A percentile compares a stretch with the other conserved stretches of the same genome.
These are phyloP conservation scores for Endothia cerciana DNA, from an alignment of 2,329 filamentous ascomycete species.

Conservation along the genomic window DNA sequence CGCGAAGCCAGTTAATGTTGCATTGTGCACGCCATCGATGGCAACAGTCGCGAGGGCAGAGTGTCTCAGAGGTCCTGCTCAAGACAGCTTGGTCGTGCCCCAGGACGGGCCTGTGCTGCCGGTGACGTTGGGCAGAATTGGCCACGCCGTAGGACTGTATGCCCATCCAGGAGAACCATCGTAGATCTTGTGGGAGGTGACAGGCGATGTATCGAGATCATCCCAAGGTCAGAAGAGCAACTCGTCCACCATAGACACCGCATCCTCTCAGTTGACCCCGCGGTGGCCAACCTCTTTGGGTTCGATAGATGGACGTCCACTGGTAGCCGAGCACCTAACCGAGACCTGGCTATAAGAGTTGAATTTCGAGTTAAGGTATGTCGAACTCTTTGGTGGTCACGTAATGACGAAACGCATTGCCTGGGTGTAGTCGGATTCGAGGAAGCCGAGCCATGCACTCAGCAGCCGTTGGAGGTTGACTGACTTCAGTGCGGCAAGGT, in stretches of 20 bases:
- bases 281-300: neutral
- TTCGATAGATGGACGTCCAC: neutral
- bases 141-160: neutral
- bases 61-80: neutral
- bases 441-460: neutral
- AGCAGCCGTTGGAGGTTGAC: neutral
- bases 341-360: neutral
- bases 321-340: conserved; percentile 5
- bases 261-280: no score
- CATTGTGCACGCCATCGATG: neutral
- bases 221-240: neutral
- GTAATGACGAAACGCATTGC: neutral
- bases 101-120: neutral
- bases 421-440: neutral
- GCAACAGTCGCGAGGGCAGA: neutral
- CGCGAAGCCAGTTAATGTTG: neutral
- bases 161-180: neutral
- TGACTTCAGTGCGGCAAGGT: no score
- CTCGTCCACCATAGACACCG: neutral
- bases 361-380: neutral
- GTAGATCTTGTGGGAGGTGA: neutral
- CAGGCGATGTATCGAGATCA: neutral
- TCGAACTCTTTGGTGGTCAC: neutral
- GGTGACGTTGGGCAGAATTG: neutral
- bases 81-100: neutral